Evolutionary conservation across 352 stramenopile species (phyloP).

Genomic region (Pythium aquatile): DNA sequence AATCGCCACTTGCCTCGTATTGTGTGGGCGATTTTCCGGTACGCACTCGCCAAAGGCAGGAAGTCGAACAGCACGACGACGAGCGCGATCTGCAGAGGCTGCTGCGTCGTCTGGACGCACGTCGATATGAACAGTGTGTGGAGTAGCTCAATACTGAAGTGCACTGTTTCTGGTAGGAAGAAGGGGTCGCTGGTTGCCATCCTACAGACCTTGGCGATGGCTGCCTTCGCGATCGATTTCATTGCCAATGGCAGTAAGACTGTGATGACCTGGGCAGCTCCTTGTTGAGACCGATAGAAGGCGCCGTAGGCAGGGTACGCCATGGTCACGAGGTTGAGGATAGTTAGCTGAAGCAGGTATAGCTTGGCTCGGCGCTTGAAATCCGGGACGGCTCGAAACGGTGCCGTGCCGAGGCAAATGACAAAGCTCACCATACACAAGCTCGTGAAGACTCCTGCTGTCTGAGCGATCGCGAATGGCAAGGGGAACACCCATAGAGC

Average conservation of each 20-base stretch:
- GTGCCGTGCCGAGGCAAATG: background rate
- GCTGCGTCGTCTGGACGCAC: conserved; percentile 8
- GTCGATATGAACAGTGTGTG: conserved; percentile 4
- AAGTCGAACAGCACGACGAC: conserved; percentile 3
- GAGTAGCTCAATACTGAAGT: conserved; percentile 1
- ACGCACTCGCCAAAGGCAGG: background rate
- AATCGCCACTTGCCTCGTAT: background rate
- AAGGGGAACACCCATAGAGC: conserved; percentile 1
- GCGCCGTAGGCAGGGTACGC: background rate
- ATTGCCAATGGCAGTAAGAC: background rate
- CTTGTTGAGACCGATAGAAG: background rate
- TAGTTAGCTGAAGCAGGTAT: background rate
- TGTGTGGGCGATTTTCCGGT: background rate
- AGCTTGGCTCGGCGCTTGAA: background rate
- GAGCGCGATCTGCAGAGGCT: background rate
- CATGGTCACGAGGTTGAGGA: background rate
- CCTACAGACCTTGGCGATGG: conserved; percentile 1
- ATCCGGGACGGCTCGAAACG: background rate
- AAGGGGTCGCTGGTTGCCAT: background rate
- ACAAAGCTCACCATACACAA: background rate
- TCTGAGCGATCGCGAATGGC: background rate
- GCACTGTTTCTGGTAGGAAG: background rate
- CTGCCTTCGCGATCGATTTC: background rate
- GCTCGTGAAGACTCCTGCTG: background rate
- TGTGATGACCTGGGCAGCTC: background rate